phyloP scores from a whole-genome alignment of 2,329 filamentous ascomycete genomes.

The Pezicula rhizophila region DNA sequence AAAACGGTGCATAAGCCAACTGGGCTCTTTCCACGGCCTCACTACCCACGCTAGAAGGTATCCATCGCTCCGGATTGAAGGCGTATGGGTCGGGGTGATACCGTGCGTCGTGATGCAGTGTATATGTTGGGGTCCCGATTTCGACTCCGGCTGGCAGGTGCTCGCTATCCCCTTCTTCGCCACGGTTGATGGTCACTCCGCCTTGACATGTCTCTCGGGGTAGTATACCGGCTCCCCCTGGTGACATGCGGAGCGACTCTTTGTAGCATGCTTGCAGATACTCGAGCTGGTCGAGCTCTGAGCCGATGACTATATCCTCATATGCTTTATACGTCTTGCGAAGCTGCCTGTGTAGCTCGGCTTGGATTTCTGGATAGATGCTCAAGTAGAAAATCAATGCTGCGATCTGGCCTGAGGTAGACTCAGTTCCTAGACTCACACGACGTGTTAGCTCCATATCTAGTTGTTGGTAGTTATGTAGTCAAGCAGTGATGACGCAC shows the following conservation, averaged over 20 bases:
- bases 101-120: constrained; percentile 35
- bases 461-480: not conserved
- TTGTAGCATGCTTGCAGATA: constrained; percentile 39
- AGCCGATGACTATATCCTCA: constrained; percentile 26
- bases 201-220: constrained; percentile 19
- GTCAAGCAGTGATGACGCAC: not conserved
- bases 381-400: constrained; percentile 34
- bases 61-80: constrained; percentile 39
- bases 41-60: constrained; percentile 9
- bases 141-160: constrained; percentile 32
- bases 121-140: constrained; percentile 36
- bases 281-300: constrained; percentile 25
- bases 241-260: constrained; percentile 22
- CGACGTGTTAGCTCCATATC: not conserved
- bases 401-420: constrained; percentile 32
- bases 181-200: constrained; percentile 21
- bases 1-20: constrained; percentile 19
- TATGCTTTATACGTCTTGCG: constrained; percentile 9
- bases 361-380: constrained; percentile 21
- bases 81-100: constrained; percentile 35
- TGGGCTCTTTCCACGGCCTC: constrained; percentile 3
- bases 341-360: constrained; percentile 20
- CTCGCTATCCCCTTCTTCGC: not conserved
- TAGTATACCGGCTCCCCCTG: constrained; percentile 19
- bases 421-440: constrained; percentile 28